Base-by-base conservation (phyloP, 495 filamentous ascomycete species). In the Xylona heveae region DNA sequence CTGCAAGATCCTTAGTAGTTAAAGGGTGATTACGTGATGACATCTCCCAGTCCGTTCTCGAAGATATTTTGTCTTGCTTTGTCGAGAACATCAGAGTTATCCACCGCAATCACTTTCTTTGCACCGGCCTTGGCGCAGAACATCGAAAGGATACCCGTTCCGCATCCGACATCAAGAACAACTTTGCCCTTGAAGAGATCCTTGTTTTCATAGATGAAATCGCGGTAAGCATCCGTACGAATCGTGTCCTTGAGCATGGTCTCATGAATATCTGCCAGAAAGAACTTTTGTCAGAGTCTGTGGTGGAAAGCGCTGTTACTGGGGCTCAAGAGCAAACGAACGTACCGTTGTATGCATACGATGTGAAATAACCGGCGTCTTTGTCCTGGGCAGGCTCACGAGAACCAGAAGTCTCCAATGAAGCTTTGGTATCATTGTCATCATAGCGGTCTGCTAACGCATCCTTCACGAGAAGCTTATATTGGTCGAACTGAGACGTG, bases 1-100 rank as follows among this genome's bases (percentile, higher is more conserved):
- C 10, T n/a, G 13, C 9, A 1, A 10, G 15, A 24, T 1, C n/a
- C 12, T 6, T 6, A 21, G 2, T 19, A 23, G 9, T 18, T 6
- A 10, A 6, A 3, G 14, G 3, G n/a, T 35, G 47, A 58, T 32
- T 53, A 70, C 54, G 74, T 82, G 42, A 94, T 88, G 36, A 74
- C 68, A 51, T 82, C 68, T 24, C 61, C 64, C 46, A 92, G 61
- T 18, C 70, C 71, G 49, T 94, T 94, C 32, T 71, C 70, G 42
- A 72, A 69, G 34, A 91, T 69, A 43, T 80, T 92, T 48, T 83
- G 75, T 34, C 68, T 66, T 22, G 83, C 83, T 49, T 80, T 78
- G 49, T 80, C 69, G 47, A 92, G 85, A 51, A 94, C 91, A 40
- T 74, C 76, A 5, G 83, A 91, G 54, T 90, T 90, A 52, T 94